Conservation (phyloP, 2,329 filamentous ascomycete genomes). For the Sporothrix globosa region DNA sequence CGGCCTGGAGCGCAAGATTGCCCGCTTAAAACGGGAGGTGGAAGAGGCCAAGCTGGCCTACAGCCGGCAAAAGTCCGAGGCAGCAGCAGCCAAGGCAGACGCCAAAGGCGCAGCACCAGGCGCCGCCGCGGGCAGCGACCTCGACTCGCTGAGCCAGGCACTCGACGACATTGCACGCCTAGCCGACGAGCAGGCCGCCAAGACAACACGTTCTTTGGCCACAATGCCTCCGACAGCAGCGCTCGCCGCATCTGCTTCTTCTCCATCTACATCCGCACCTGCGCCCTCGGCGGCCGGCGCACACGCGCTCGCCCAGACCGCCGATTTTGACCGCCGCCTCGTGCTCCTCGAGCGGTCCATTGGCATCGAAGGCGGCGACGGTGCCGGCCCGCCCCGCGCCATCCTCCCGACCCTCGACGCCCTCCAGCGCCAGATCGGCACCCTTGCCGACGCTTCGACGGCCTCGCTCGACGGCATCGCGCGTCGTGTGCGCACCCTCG, state of each 20-base stretch:
- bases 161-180: conserved; percentile 65
- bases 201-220: neutral
- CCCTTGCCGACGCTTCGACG: conserved; percentile 72
- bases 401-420: conserved; percentile 81
- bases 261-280: conserved; percentile 35
- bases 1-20: conserved; percentile 71
- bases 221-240: neutral
- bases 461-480: conserved; percentile 73
- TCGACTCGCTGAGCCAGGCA: conserved; percentile 70
- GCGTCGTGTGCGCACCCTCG: conserved; percentile 69
- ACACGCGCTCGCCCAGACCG: conserved; percentile 67
- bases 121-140: conserved; percentile 17
- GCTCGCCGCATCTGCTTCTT: neutral
- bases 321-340: conserved; percentile 84
- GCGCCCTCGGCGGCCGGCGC: conserved; percentile 53
- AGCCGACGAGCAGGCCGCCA: conserved; percentile 37
- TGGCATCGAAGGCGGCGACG: conserved; percentile 60
- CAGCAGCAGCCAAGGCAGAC: conserved; percentile 47
- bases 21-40: conserved; percentile 79
- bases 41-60: conserved; percentile 71
- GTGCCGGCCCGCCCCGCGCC: conserved; percentile 56
- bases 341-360: conserved; percentile 77
- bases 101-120: conserved; percentile 41
- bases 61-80: conserved; percentile 54
- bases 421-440: conserved; percentile 78